A percentile compares a stretch with the other conserved stretches of the same genome.
These are phyloP conservation scores for Curvularia spicifera DNA, from an alignment of 2,329 filamentous ascomycete species.

Conservation along the genomic window DNA sequence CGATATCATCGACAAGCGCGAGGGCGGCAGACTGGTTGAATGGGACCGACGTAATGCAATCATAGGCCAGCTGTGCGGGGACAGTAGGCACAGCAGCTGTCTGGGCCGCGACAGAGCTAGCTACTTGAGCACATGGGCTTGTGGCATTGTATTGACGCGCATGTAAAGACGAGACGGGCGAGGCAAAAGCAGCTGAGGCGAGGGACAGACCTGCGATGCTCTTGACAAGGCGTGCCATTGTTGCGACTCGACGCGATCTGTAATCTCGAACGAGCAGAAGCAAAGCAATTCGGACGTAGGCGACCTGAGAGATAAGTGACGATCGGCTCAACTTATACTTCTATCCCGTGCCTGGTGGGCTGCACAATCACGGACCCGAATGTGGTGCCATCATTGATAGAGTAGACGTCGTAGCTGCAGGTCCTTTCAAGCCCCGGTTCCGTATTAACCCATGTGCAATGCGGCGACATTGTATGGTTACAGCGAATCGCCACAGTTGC, in stretches of 20 bases:
- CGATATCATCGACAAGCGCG: conserved; percentile 52
- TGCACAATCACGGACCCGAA: neutral
- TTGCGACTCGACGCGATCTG: conserved; percentile 5
- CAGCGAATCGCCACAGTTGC: neutral
- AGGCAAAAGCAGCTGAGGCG: conserved; percentile 36
- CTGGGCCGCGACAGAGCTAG: conserved; percentile 37
- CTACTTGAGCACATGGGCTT: conserved; percentile 44
- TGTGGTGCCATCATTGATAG: neutral
- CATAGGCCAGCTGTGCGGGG: conserved; percentile 53
- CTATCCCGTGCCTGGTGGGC: neutral
- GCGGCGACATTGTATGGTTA: neutral
- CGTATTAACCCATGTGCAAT: too few species aligned
- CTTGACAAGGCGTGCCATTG: conserved; percentile 36
- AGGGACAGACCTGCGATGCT: conserved; percentile 35
- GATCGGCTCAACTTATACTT: neutral
- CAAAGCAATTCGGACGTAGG: neutral
- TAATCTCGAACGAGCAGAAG: neutral
- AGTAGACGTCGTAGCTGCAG: too few species aligned
- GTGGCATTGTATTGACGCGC: conserved; percentile 36
- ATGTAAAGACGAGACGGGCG: conserved; percentile 31
- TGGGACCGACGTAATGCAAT: conserved; percentile 55
- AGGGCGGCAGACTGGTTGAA: conserved; percentile 53
- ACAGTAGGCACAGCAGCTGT: conserved; percentile 46
- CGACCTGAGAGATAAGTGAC: neutral
- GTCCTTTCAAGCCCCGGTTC: too few species aligned